Base-by-base conservation (phyloP, 352 stramenopile species). In the Pythium insidiosum region DNA sequence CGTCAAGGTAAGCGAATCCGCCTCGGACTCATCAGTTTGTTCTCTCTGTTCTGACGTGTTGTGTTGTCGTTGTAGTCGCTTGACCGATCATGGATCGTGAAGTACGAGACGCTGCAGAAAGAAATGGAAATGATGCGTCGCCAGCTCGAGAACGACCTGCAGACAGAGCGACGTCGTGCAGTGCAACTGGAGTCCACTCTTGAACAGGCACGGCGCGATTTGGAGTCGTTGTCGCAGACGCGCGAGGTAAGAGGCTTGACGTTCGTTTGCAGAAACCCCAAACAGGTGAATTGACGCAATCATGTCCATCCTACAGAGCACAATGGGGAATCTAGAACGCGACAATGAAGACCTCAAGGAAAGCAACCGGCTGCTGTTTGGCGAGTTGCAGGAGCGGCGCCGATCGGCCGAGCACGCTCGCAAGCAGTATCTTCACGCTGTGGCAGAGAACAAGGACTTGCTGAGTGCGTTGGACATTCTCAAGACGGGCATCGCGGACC, bases 371-470 rank as follows among this genome's bases (percentile, higher is more conserved):
- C 44, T 88, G 43, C 58, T 88, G 13, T 60, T 69, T 28, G 58
- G 68, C 41, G 75, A 88, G 34, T 49, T 88, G 1, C 66, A 80
- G 36, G 72, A 84, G 23, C 66, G 70, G 15, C 60, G 68, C 12
- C 62, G 61, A 16, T 70, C 70, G 20, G 59, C 62, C 3, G 66
- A 80, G 9, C 63, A 79, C 41, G 61, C 63, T 21, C 72, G 70
- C 9, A 83, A 84, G 40, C 75, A 83, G 57, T 70, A 81, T 25
- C 51, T 77, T 43, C 43, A 53, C 37, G 59, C 68, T 4, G 56
- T 88, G 6, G 57, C 55, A 5, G 72, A 88, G 43, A 88, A 85
- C 52, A 84, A 82, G 37, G 68, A 81, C 35, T 42, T 88, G 22
- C 36, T 85, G 16, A 68, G 61, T 41, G 72, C 75, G 2, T 63